Conservation (phyloP, 805 yeast species). For the Pichia eremophila region DNA sequence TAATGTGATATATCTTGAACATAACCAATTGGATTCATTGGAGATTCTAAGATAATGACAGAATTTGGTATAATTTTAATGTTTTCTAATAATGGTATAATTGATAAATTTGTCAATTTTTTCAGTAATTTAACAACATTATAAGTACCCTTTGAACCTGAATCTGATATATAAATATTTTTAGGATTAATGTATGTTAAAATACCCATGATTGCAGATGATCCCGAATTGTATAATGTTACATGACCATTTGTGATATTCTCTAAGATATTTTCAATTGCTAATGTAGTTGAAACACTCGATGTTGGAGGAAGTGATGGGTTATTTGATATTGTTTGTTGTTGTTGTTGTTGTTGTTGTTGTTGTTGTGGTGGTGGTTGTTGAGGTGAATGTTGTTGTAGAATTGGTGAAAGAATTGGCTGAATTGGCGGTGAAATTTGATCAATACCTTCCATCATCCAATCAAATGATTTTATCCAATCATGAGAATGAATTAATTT, state of each 20-base stretch:
- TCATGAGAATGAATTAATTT: slow-evolving; percentile 30
- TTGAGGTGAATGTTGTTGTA: neutral
- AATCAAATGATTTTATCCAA: neutral
- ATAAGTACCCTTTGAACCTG: slow-evolving; percentile 44
- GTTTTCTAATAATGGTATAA: slow-evolving; percentile 28
- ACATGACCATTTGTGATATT: slow-evolving; percentile 37
- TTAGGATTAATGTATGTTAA: slow-evolving; percentile 39
- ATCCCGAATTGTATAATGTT: slow-evolving; percentile 41
- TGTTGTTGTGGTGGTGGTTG: neutral
- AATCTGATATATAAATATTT: slow-evolving; percentile 34
- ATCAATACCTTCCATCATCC: neutral
- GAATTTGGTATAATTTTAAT: slow-evolving; percentile 31
- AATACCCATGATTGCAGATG: slow-evolving; percentile 42
- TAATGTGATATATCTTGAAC: slow-evolving; percentile 33
- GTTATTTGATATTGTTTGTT: slow-evolving; percentile 6
- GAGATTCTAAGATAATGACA: slow-evolving; percentile 42
- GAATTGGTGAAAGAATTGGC: neutral
- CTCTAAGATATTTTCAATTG: slow-evolving; percentile 37
- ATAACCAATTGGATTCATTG: slow-evolving; percentile 44
- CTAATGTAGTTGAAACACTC: slow-evolving; percentile 32
- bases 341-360: neutral
- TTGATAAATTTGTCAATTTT: slow-evolving; percentile 32
- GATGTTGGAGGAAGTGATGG: slow-evolving; percentile 10
- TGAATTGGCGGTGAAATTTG: neutral
- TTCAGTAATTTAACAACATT: slow-evolving; percentile 37